A percentile compares a stretch with the other conserved stretches of the same genome.
phyloP scores from a whole-genome alignment of 2,329 filamentous ascomycete species.

The Dactylonectria macrodidyma region DNA sequence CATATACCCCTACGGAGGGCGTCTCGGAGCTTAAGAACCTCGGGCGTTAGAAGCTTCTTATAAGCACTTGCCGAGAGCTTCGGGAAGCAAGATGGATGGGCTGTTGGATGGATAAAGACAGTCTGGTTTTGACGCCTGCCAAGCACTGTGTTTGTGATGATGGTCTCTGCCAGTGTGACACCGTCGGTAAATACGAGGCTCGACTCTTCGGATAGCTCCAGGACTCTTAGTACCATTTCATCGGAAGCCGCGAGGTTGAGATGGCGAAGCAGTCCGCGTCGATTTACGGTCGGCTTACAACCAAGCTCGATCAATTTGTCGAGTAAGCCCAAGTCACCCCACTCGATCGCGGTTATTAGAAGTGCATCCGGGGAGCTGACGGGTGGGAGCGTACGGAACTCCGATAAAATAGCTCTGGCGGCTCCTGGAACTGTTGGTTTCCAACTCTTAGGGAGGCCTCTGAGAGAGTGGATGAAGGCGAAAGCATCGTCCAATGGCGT shows the following conservation, averaged over 20 bases:
- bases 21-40: constrained; percentile 42
- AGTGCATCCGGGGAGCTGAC: constrained; percentile 16
- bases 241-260: constrained; percentile 46
- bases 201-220: constrained; percentile 39
- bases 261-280: constrained; percentile 17
- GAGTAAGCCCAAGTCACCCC: constrained; percentile 46
- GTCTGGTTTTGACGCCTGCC: neutral
- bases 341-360: constrained; percentile 43
- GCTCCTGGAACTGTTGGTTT: constrained; percentile 7
- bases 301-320: constrained; percentile 38
- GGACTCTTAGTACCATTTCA: constrained; percentile 43
- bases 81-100: constrained; percentile 45
- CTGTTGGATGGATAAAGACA: constrained; percentile 18
- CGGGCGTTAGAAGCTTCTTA: constrained; percentile 42
- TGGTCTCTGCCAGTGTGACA: constrained; percentile 48
- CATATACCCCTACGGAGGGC: constrained; percentile 40
- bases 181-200: constrained; percentile 33
- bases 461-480: constrained; percentile 29
- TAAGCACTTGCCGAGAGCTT: constrained; percentile 33
- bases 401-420: constrained; percentile 38
- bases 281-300: constrained; percentile 1
- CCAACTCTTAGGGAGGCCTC: neutral
- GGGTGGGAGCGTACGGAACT: constrained; percentile 19
- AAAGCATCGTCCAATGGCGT: constrained; percentile 54
- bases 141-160: constrained; percentile 47